Percentiles rank a stretch among this genome's conserved stretches.
phyloP scores from a whole-genome alignment of 768 basidiomycete genomes.

The Xanthoconium purpureum region DNA sequence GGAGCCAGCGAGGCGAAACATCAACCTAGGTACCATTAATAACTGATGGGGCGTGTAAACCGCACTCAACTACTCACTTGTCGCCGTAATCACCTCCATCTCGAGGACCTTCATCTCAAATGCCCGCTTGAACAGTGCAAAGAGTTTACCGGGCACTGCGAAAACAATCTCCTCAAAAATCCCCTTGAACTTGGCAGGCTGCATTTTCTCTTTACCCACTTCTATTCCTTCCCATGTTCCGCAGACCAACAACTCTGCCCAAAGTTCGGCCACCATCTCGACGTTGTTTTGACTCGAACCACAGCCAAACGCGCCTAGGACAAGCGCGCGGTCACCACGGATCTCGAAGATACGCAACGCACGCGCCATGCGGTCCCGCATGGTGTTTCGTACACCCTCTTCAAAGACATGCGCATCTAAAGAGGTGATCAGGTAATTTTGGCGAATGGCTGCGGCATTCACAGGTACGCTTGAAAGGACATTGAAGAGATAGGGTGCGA shows the following conservation, averaged over 20 bases:
- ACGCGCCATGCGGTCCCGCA: slow-evolving; percentile 50
- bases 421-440: slow-evolving; percentile 35
- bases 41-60: not conserved
- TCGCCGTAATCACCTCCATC: slow-evolving; percentile 30
- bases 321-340: slow-evolving; percentile 36
- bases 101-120: slow-evolving; percentile 42
- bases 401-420: slow-evolving; percentile 35
- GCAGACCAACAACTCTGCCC: slow-evolving; percentile 45
- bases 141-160: slow-evolving; percentile 39
- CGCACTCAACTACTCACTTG: slow-evolving; percentile 21
- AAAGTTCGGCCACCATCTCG: slow-evolving; percentile 41
- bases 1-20: not conserved
- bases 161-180: slow-evolving; percentile 43
- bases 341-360: slow-evolving; percentile 42
- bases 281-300: slow-evolving; percentile 41
- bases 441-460: slow-evolving; percentile 41
- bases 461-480: slow-evolving; percentile 43
- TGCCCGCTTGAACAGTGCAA: slow-evolving; percentile 36
- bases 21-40: not conserved
- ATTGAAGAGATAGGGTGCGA: slow-evolving; percentile 38
- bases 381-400: slow-evolving; percentile 38
- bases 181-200: slow-evolving; percentile 36
- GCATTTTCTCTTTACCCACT: slow-evolving; percentile 14
- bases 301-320: slow-evolving; percentile 47
- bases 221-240: slow-evolving; percentile 27